Percentiles rank a stretch among this genome's conserved stretches.
Conservation (phyloP, 495 filamentous ascomycete genomes). For the Penicillium riverlandense region DNA sequence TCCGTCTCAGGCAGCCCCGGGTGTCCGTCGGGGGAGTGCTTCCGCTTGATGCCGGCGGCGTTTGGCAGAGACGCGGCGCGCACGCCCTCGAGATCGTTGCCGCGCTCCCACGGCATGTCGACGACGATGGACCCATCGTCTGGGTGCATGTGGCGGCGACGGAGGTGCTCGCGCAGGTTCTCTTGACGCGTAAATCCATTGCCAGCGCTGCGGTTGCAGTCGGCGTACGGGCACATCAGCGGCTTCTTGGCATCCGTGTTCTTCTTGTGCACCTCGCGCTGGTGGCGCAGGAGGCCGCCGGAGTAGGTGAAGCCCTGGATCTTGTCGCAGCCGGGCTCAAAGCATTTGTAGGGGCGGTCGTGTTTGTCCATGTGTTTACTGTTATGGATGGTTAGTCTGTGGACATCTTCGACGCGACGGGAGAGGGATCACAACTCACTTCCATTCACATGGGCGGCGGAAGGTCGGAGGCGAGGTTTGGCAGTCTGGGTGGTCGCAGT, state of each 20-base stretch:
- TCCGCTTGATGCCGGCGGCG: slow-evolving; percentile 30
- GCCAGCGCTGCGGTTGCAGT: slow-evolving; percentile 81
- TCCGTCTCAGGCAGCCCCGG: slow-evolving; percentile 23
- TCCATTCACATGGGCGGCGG: slow-evolving; percentile 84
- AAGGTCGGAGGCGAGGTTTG: slow-evolving; percentile 52
- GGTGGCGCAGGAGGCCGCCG: slow-evolving; percentile 78
- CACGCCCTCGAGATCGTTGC: slow-evolving; percentile 16
- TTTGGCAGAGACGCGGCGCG: slow-evolving; percentile 14
- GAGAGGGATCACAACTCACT: slow-evolving; percentile 46
- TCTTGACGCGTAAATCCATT: slow-evolving; percentile 80
- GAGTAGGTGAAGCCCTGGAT: slow-evolving; percentile 90
- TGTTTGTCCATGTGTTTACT: slow-evolving; percentile 99
- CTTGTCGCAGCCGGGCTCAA: slow-evolving; percentile 70
- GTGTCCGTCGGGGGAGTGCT: slow-evolving; percentile 31
- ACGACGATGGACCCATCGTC: slow-evolving; percentile 33
- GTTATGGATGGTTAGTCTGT: slow-evolving; percentile 11
- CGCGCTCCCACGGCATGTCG: slow-evolving; percentile 21
- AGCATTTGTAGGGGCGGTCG: slow-evolving; percentile 82
- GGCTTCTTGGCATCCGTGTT: slow-evolving; percentile 77
- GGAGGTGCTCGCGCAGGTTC: slow-evolving; percentile 85
- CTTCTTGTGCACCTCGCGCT: slow-evolving; percentile 85
- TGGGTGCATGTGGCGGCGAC: slow-evolving; percentile 66
- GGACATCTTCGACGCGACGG: neutral
- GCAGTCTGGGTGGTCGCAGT: slow-evolving; percentile 60
- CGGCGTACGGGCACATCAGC: slow-evolving; percentile 71